phyloP scores from a whole-genome alignment of 176 grass and related monocot genomes.

The Calamus simplicifolius region DNA sequence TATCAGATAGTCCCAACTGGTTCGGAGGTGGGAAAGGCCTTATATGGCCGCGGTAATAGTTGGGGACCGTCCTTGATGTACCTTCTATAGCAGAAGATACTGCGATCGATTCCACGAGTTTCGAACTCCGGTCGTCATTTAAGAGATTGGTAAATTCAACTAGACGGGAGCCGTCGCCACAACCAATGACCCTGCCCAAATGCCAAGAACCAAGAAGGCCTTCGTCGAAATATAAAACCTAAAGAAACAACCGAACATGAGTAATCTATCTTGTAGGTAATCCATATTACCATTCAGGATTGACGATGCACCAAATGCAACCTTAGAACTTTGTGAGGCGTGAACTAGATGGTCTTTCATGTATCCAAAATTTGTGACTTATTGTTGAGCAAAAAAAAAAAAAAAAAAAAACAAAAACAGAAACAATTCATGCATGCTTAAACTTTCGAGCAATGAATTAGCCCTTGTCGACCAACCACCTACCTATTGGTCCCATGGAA shows the following conservation, averaged over 20 bases:
- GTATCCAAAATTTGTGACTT: no score
- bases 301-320: no score
- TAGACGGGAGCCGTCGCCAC: background rate
- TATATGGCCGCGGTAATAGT: slow-evolving; percentile 8
- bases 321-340: no score
- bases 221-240: slow-evolving; percentile 26
- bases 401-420: no score
- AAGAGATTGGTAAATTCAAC: slow-evolving; percentile 22
- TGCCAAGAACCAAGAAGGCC: slow-evolving; percentile 36
- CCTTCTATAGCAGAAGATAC: slow-evolving; percentile 31
- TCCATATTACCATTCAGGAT: no score
- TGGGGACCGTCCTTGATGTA: background rate
- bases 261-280: no score
- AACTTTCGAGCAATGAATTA: no score
- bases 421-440: no score
- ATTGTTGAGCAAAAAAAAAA: no score
- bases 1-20: slow-evolving; percentile 23
- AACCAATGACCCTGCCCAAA: slow-evolving; percentile 11
- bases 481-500: no score
- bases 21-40: slow-evolving; percentile 27
- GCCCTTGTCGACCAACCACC: no score
- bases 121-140: slow-evolving; percentile 2
- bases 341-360: no score
- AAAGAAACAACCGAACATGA: background rate
- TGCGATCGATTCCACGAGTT: slow-evolving; percentile 4